These are phyloP conservation scores for Hymenotorrendiella dingleyae DNA, from an alignment of 2,329 filamentous ascomycete species.

Conservation along the genomic window DNA sequence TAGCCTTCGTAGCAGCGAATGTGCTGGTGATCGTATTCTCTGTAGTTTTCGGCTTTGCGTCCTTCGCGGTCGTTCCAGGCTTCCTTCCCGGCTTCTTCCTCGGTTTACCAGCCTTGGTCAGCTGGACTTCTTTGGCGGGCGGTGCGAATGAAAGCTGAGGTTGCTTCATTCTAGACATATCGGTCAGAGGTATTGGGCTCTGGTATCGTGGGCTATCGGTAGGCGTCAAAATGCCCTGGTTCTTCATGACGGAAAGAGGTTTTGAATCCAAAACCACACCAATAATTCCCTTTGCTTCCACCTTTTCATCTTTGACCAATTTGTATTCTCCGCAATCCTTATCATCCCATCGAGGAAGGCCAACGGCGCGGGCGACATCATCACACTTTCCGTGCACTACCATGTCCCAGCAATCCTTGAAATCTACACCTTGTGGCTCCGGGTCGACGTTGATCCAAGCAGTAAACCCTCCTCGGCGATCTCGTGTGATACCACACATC, in stretches of 20 bases:
- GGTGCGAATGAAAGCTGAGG: slow-evolving; percentile 37
- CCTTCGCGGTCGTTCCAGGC: slow-evolving; percentile 4
- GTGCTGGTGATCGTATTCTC: slow-evolving; percentile 23
- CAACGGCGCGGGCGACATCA: slow-evolving; percentile 70
- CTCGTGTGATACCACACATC: slow-evolving; percentile 80
- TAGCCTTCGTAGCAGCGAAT: slow-evolving; percentile 23
- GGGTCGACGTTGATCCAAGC: slow-evolving; percentile 93
- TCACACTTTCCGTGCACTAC: slow-evolving; percentile 85
- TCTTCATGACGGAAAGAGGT: slow-evolving; percentile 35
- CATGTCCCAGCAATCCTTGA: slow-evolving; percentile 90
- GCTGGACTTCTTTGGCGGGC: slow-evolving; percentile 6
- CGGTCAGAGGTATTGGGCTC: slow-evolving; percentile 27
- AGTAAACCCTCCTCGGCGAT: slow-evolving; percentile 75
- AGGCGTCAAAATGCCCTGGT: slow-evolving; percentile 51
- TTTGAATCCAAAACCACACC: slow-evolving; percentile 38
- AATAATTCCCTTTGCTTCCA: slow-evolving; percentile 34
- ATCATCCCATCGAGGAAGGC: slow-evolving; percentile 54
- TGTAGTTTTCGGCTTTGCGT: slow-evolving; percentile 12
- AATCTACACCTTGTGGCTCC: slow-evolving; percentile 73
- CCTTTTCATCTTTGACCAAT: slow-evolving; percentile 38
- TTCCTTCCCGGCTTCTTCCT: slow-evolving; percentile 27
- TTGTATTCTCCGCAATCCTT: slow-evolving; percentile 46
- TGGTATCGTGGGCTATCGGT: slow-evolving; percentile 47
- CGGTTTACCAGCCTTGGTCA: slow-evolving; percentile 11
- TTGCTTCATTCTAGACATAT: slow-evolving; percentile 41